Evolutionary conservation across 2,329 filamentous ascomycete species (phyloP), one percentile per base, ranked within the genome.

Genomic region (Leptographium galeiforme): DNA sequence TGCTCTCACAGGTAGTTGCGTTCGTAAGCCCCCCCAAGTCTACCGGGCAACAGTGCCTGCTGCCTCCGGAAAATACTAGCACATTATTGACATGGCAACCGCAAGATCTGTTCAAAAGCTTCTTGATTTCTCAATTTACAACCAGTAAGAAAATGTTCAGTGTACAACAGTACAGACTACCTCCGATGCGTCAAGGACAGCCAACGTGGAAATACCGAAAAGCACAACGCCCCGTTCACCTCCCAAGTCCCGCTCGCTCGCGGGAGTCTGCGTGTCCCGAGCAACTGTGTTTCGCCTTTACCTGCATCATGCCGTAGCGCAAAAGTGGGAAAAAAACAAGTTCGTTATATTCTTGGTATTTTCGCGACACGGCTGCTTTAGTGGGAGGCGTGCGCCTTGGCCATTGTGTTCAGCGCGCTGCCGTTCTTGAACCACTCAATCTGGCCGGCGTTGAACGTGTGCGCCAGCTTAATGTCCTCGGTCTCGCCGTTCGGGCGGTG

Each of bases 371-470:
- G 14, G 18, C 14, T 13, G 6, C 14, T 46, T 44, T 50, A 47
- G 30, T 51, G 49, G 38, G n/a, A n/a, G n/a, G 41, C 18, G 43
- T 57, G 55, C 12, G 50, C 39, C 82, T 93, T 94, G 62, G 91
- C 90, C 91, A 98, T 98, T 63, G 90, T 96, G 83, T 98, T 98
- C 61, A 98, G 79, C 53, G 93, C 93, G 66, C 85, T 90, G 61
- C 93, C 93, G 71, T 97, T 94, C 80, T 89, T 90, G 82, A 98
- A 98, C 93, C 93, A 98, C 75, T 96, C 86, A 59, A 98, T 85
- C 77, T 98, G 93, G 63, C 87, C 82, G 70, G 89, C 89, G 79
- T 98, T 98, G 84, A 95, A 98, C 60, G 93, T 98, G 77, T 98
- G 93, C 61, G 79, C 79, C 63, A 98, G 83, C 72, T 87, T 78